A percentile compares a stretch with the other conserved stretches of the same genome.
These are phyloP conservation scores for Oidium heveae DNA, from an alignment of 2,329 filamentous ascomycete genomes.

Conservation along the genomic window DNA sequence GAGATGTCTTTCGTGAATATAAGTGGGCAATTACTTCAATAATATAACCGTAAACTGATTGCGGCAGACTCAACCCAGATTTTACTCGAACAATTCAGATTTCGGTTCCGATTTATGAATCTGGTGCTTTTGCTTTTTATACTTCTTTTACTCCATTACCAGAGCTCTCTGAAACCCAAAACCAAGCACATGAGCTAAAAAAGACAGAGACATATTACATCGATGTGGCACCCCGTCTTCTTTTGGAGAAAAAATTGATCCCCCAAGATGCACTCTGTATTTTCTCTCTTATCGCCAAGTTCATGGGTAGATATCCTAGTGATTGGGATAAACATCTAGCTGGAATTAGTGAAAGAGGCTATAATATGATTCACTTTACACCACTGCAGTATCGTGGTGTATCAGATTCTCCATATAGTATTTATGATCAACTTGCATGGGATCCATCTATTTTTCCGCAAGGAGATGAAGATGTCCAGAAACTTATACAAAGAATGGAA, in stretches of 20 bases:
- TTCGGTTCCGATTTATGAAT: constrained; percentile 56
- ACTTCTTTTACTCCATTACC: constrained; percentile 77
- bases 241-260: constrained; percentile 45
- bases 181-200: constrained; percentile 26
- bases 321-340: constrained; percentile 78
- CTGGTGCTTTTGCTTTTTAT: constrained; percentile 86
- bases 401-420: constrained; percentile 92
- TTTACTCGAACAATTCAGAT: constrained; percentile 86
- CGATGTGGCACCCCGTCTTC: constrained; percentile 66
- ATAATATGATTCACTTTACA: constrained; percentile 99
- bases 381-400: constrained; percentile 68
- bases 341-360: constrained; percentile 73
- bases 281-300: constrained; percentile 90
- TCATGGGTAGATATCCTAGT: constrained; percentile 76
- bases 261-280: constrained; percentile 72
- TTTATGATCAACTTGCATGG: constrained; percentile 78
- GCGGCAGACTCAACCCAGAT: constrained; percentile 51
- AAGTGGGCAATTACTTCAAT: constrained; percentile 33
- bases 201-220: constrained; percentile 70
- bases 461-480: constrained; percentile 58
- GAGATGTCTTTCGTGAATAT: constrained; percentile 63
- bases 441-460: constrained; percentile 60
- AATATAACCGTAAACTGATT: constrained; percentile 3
- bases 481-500: constrained; percentile 60
- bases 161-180: constrained; percentile 28